These are phyloP conservation scores for Torulaspora microellipsoides DNA, from an alignment of 805 yeast genomes.

Conservation along the genomic window DNA sequence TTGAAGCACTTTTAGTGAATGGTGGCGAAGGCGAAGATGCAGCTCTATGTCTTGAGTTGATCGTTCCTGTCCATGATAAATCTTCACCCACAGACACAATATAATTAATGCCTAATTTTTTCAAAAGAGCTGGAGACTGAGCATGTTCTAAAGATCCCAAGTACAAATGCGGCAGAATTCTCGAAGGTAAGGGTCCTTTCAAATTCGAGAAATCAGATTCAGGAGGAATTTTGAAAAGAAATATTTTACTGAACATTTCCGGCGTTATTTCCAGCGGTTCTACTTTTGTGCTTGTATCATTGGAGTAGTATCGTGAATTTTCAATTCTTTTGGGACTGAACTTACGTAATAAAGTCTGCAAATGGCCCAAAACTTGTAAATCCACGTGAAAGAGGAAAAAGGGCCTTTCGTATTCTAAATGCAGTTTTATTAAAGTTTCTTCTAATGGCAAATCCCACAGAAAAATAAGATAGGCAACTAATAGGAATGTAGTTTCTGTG, in stretches of 20 bases:
- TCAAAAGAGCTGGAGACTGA: constrained; percentile 57
- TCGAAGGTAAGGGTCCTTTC: constrained; percentile 76
- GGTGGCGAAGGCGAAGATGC: constrained; percentile 14
- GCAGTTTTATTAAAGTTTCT: constrained; percentile 63
- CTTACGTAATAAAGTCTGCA: constrained; percentile 56
- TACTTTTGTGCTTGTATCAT: background rate
- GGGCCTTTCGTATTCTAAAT: constrained; percentile 63
- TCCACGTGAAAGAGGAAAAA: constrained; percentile 81
- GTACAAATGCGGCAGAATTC: constrained; percentile 77
- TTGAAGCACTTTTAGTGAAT: background rate
- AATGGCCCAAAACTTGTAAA: constrained; percentile 55
- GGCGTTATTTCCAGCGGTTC: constrained; percentile 24
- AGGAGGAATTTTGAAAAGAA: constrained; percentile 28
- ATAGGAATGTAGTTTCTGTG: constrained; percentile 80
- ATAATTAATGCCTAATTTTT: constrained; percentile 61
- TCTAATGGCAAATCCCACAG: constrained; percentile 55
- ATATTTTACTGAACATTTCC: constrained; percentile 34
- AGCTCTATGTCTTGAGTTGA: constrained; percentile 16
- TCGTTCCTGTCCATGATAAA: constrained; percentile 49
- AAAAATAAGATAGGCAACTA: constrained; percentile 67
- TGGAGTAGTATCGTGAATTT: constrained; percentile 9
- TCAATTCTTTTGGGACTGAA: constrained; percentile 48
- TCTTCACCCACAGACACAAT: constrained; percentile 85
- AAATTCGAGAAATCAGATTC: constrained; percentile 29
- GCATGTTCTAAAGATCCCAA: constrained; percentile 85